phyloP scores from a whole-genome alignment of 148 eudicot genomes.

The Amaranthus cruentus region DNA sequence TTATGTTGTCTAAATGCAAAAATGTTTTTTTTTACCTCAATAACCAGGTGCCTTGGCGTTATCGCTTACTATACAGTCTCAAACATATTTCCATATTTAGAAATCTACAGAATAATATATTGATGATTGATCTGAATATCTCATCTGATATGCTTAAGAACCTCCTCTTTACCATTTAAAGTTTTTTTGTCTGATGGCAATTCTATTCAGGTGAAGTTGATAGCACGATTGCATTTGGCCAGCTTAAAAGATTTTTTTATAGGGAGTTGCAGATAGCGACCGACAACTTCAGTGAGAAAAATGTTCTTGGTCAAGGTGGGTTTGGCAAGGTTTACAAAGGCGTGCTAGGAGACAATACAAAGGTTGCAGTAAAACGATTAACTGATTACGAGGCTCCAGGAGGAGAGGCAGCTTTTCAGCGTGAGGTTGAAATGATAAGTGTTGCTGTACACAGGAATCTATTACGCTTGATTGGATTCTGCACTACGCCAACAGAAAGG shows the following conservation, averaged over 20 bases:
- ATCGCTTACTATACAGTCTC: too few species aligned
- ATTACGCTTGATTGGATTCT: constrained; percentile 81
- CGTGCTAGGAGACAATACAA: constrained; percentile 63
- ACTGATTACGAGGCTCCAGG: constrained; percentile 88
- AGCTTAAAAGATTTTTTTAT: constrained; percentile 84
- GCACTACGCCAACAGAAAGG: constrained; percentile 97
- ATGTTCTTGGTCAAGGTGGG: constrained; percentile 96
- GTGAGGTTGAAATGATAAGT: constrained; percentile 99
- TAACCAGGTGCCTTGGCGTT: too few species aligned
- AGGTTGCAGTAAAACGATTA: constrained; percentile 88
- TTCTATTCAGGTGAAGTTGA: constrained; percentile 81
- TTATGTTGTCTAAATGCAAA: too few species aligned
- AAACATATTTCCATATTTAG: too few species aligned
- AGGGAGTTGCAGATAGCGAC: constrained; percentile 96
- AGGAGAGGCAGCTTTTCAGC: constrained; percentile 89
- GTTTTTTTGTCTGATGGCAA: background rate
- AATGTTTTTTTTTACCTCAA: too few species aligned
- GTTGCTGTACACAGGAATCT: constrained; percentile 93
- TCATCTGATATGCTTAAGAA: too few species aligned
- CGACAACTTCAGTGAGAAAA: constrained; percentile 80
- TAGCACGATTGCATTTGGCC: constrained; percentile 83
- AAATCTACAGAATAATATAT: too few species aligned
- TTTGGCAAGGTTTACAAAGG: constrained; percentile 98
- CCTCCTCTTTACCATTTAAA: too few species aligned
- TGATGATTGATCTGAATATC: too few species aligned